Conservation (phyloP, 345 rosid species). For the Rhizophora apiculata region DNA sequence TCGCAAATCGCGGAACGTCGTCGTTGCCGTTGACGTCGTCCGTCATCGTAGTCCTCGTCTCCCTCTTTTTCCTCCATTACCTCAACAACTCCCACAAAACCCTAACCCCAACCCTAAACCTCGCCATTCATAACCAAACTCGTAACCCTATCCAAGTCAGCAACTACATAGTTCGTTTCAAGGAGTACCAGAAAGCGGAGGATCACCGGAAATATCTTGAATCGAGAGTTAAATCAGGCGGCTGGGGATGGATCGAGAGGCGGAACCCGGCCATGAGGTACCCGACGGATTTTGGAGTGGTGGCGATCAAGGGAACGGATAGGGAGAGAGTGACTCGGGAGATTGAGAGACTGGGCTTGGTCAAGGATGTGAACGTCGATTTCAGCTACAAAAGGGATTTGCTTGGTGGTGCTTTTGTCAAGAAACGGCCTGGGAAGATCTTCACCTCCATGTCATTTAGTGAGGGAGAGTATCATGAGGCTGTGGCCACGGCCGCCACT, state of each 20-base stretch:
- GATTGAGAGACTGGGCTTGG: conserved; percentile 55
- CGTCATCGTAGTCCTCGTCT: conserved; percentile 11
- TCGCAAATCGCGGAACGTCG: conserved; percentile 4
- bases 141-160: neutral
- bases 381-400: conserved; percentile 56
- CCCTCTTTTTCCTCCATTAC: conserved; percentile 14
- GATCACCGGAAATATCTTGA: conserved; percentile 58
- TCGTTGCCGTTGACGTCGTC: conserved; percentile 6
- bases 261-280: conserved; percentile 63
- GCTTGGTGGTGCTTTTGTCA: conserved; percentile 49
- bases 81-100: conserved; percentile 10
- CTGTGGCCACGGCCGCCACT: conserved; percentile 22
- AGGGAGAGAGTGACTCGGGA: conserved; percentile 48
- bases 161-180: conserved; percentile 81
- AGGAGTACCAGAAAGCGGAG: conserved; percentile 48
- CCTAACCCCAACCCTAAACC: conserved; percentile 26
- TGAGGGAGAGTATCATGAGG: conserved; percentile 38
- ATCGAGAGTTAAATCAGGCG: conserved; percentile 43
- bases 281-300: conserved; percentile 81
- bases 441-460: conserved; percentile 82
- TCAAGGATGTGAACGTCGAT: conserved; percentile 81
- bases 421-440: conserved; percentile 85
- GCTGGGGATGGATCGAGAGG: conserved; percentile 95
- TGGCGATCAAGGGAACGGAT: conserved; percentile 50
- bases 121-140: conserved; percentile 7